These are phyloP conservation scores for Termitomyces sp. DNA, from an alignment of 768 basidiomycete genomes.

Conservation along the genomic window DNA sequence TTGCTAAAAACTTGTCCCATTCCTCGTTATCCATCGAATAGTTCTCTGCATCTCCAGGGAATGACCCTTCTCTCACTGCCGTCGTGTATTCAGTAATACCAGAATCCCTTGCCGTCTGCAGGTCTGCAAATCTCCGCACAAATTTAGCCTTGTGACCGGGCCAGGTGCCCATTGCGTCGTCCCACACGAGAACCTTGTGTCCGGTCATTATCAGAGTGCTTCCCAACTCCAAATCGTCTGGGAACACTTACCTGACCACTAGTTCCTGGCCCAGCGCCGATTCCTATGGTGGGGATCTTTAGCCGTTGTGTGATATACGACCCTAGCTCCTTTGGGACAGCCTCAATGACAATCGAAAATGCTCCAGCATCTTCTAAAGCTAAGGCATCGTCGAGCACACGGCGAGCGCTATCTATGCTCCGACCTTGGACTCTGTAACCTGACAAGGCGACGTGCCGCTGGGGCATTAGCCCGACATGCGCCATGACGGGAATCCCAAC, in stretches of 20 bases:
- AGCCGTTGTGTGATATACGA: slow-evolving; percentile 68
- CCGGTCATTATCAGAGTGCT: neutral
- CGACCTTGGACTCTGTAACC: slow-evolving; percentile 92
- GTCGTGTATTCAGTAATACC: slow-evolving; percentile 70
- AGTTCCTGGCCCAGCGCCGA: slow-evolving; percentile 85
- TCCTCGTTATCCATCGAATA: slow-evolving; percentile 76
- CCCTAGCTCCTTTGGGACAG: slow-evolving; percentile 79
- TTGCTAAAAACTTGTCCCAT: slow-evolving; percentile 66
- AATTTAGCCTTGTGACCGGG: slow-evolving; percentile 85
- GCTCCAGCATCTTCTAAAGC: slow-evolving; percentile 84
- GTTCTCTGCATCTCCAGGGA: slow-evolving; percentile 77
- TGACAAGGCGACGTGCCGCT: slow-evolving; percentile 76
- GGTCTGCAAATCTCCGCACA: slow-evolving; percentile 79
- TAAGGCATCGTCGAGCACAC: slow-evolving; percentile 60
- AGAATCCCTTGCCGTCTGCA: slow-evolving; percentile 55
- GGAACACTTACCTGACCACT: slow-evolving; percentile 60
- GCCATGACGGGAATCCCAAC: slow-evolving; percentile 93
- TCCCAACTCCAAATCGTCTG: neutral
- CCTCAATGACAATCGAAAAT: slow-evolving; percentile 85
- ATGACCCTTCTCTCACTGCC: slow-evolving; percentile 73
- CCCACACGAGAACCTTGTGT: slow-evolving; percentile 79
- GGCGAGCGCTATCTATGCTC: slow-evolving; percentile 57
- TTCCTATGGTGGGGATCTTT: slow-evolving; percentile 86
- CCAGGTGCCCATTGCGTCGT: slow-evolving; percentile 87
- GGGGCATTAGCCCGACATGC: slow-evolving; percentile 89